Percentiles rank a stretch among this genome's conserved stretches.
phyloP scores from a whole-genome alignment of 257 asterid genomes.

The Ajuga chamaepitys region DNA sequence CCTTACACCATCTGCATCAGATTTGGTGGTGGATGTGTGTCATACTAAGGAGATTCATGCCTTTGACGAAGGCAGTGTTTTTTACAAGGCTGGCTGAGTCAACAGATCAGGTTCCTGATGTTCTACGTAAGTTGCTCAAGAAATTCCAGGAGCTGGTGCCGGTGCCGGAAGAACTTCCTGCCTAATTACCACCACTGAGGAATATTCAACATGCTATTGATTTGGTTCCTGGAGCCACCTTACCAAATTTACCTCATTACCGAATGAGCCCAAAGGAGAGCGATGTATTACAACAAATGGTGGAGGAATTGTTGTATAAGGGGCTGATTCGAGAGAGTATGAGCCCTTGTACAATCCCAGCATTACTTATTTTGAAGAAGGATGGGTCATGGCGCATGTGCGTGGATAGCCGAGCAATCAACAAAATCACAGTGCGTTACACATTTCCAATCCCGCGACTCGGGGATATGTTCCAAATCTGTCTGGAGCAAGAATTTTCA shows the following conservation, averaged over 20 bases:
- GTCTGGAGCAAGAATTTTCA: background rate
- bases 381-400: background rate
- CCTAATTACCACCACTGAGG: background rate
- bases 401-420: background rate
- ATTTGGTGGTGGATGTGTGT: too few species aligned
- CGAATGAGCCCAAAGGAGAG: too few species aligned
- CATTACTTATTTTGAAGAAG: background rate
- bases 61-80: too few species aligned
- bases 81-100: too few species aligned
- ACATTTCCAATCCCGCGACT: background rate
- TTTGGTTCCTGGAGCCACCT: too few species aligned
- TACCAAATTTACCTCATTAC: too few species aligned
- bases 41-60: too few species aligned
- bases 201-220: too few species aligned
- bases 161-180: background rate
- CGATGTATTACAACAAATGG: too few species aligned
- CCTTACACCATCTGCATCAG: too few species aligned
- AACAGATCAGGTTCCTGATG: background rate
- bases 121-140: background rate
- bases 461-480: background rate
- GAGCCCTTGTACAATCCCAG: background rate
- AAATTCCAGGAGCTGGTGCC: background rate
- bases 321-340: too few species aligned
- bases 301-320: background rate
- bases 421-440: too few species aligned